Evolutionary conservation across 2,329 filamentous ascomycete genomes (phyloP).

Genomic region (Apiospora pterosperma): DNA sequence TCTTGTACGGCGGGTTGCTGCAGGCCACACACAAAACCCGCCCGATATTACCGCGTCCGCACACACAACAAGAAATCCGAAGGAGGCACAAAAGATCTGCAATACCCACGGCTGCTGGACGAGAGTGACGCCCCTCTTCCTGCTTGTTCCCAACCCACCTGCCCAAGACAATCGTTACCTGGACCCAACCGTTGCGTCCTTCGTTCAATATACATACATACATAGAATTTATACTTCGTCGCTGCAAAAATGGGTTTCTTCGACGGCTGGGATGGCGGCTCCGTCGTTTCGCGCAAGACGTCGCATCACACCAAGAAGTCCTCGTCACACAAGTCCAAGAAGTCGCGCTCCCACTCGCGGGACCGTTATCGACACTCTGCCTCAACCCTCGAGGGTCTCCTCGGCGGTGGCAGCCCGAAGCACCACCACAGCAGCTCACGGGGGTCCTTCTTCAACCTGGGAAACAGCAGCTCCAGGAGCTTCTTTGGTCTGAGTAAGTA

Average conservation of each 20-base stretch:
- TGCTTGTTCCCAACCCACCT: background rate
- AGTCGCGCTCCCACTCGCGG: constrained; percentile 18
- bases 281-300: constrained; percentile 20
- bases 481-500: constrained; percentile 28
- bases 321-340: constrained; percentile 22
- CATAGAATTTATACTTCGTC: background rate
- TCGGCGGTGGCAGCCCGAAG: constrained; percentile 5
- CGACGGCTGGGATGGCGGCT: constrained; percentile 27
- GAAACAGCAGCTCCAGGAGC: constrained; percentile 27
- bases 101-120: background rate
- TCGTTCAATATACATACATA: background rate
- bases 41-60: background rate
- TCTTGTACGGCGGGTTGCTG: background rate
- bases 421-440: constrained; percentile 11
- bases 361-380: constrained; percentile 14
- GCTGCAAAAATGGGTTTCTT: constrained; percentile 24
- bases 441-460: constrained; percentile 26
- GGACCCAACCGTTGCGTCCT: background rate
- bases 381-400: constrained; percentile 1
- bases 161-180: background rate
- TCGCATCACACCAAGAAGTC: constrained; percentile 13
- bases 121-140: background rate
- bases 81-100: background rate
- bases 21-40: background rate
- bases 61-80: background rate